Evolutionary conservation across 2,329 filamentous ascomycete species (phyloP), one percentile per base, ranked within the genome.

Genomic region (Penicillium sp.): DNA sequence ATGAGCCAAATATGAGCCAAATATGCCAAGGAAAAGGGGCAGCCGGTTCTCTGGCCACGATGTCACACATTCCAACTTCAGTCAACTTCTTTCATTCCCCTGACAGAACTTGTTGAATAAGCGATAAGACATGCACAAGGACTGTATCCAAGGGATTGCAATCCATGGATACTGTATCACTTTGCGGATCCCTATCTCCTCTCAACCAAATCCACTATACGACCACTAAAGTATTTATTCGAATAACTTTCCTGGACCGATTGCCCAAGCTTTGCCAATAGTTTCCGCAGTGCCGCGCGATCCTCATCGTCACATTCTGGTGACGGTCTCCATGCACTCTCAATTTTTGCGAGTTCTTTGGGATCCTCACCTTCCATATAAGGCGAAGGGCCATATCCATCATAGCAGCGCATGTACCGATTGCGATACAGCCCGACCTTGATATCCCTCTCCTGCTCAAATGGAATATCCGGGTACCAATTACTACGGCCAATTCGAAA

Each of bases 331-430:
- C 56, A 59, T 45, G 6, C 28, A 45, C 17, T 12, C 19, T 56
- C 51, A 28, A 44, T 4, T 15, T 38, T 38, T n/a, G 30, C 17
- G 17, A 30, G 45, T n/a, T 49, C 1, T 17, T 53, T 30, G 26
- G 51, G 56, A 44, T 60, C 42, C n/a, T 56, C 35, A 12, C 44
- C 49, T 24, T 59, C 15, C 59, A 68, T 64, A 56, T 69, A 70
- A 60, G 59, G 63, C 50, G 56, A 65, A 19, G 62, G 65, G 40
- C 60, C 61, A 58, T 55, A 63, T 40, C 66, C 67, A 58, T 72
- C 63, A 47, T 59, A 66, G 54, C 60, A 72, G 3, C 60, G 63
- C 56, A 68, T 58, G 40, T 72, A 73, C 10, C 59, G 60, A 30
- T 66, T 56, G 2, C 37, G 3, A 35, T 54, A 54, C 24, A 73